A percentile compares a stretch with the other conserved stretches of the same genome.
Conservation (phyloP, 1,284 basidiomycete genomes). For the Laetiporus sulphureus region DNA sequence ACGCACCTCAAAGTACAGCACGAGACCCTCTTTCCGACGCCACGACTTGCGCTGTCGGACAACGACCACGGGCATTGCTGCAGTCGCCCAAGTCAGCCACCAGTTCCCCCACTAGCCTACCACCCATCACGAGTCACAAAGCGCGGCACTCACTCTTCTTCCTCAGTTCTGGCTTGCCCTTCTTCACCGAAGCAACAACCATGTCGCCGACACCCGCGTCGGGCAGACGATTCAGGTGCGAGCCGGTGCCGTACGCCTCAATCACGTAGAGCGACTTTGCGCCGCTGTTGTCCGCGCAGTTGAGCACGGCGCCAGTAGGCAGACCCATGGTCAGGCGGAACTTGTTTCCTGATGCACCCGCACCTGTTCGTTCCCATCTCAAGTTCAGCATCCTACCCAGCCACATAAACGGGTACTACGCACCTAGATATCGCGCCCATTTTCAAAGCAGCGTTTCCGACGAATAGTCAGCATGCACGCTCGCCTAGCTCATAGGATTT, state of each 20-base stretch:
- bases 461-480: constrained; percentile 13
- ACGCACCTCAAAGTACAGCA: constrained; percentile 94
- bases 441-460: neutral
- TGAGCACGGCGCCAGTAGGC: constrained; percentile 97
- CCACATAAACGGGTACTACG: constrained; percentile 23
- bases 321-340: constrained; percentile 97
- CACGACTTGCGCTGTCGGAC: constrained; percentile 98
- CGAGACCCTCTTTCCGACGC: constrained; percentile 96
- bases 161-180: constrained; percentile 99
- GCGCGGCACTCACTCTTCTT: constrained; percentile 91
- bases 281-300: constrained; percentile 99
- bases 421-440: neutral
- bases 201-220: constrained; percentile 98
- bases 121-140: too few species aligned
- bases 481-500: neutral
- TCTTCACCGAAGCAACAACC: constrained; percentile 99
- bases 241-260: constrained; percentile 90
- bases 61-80: constrained; percentile 96
- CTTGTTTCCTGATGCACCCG: constrained; percentile 79
- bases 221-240: constrained; percentile 95
- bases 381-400: neutral
- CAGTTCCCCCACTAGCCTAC: too few species aligned
- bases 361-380: constrained; percentile 19
- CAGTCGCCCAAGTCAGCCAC: constrained; percentile 1
- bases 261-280: constrained; percentile 94